Evolutionary conservation across 768 basidiomycete species (phyloP).

Genomic region (Phanerochaete sordida): DNA sequence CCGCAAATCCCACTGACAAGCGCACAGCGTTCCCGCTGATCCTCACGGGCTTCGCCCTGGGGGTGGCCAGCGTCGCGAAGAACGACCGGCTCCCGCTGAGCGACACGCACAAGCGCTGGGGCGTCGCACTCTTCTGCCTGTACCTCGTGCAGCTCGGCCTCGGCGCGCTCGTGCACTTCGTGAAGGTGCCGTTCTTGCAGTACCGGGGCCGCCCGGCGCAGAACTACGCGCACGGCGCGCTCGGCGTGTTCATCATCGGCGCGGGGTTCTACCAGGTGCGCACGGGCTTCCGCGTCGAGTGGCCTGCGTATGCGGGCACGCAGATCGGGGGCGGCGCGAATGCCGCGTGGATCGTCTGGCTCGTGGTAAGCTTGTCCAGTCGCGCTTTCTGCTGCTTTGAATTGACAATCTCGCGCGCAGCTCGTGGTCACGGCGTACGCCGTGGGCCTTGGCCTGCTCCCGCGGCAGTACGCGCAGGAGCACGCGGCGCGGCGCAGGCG

Average conservation of each 20-base stretch:
- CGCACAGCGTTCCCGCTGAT: constrained; percentile 49
- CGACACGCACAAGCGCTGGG: constrained; percentile 50
- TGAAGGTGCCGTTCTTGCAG: constrained; percentile 32
- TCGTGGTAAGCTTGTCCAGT: constrained; percentile 47
- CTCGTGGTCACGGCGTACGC: constrained; percentile 26
- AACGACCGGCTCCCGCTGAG: constrained; percentile 26
- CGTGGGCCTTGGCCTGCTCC: constrained; percentile 26
- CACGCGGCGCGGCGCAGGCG: not conserved
- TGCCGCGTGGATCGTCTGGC: constrained; percentile 35
- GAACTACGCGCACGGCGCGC: constrained; percentile 37
- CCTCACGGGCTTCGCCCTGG: constrained; percentile 44
- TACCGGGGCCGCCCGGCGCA: constrained; percentile 38
- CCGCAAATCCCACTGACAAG: not conserved
- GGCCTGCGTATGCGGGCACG: constrained; percentile 25
- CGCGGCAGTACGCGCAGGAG: constrained; percentile 29
- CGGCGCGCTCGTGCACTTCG: constrained; percentile 49
- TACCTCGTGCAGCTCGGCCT: constrained; percentile 48
- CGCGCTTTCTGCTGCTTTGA: constrained; percentile 17
- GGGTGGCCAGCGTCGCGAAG: constrained; percentile 35
- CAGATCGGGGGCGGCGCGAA: constrained; percentile 19
- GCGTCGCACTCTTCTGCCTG: constrained; percentile 49
- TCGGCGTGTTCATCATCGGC: constrained; percentile 52
- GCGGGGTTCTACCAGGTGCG: constrained; percentile 51
- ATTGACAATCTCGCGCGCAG: constrained; percentile 8
- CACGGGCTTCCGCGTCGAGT: constrained; percentile 37